Base-by-base conservation (phyloP, 2,329 filamentous ascomycete genomes). In the Aspergillus pseudoterreus region DNA sequence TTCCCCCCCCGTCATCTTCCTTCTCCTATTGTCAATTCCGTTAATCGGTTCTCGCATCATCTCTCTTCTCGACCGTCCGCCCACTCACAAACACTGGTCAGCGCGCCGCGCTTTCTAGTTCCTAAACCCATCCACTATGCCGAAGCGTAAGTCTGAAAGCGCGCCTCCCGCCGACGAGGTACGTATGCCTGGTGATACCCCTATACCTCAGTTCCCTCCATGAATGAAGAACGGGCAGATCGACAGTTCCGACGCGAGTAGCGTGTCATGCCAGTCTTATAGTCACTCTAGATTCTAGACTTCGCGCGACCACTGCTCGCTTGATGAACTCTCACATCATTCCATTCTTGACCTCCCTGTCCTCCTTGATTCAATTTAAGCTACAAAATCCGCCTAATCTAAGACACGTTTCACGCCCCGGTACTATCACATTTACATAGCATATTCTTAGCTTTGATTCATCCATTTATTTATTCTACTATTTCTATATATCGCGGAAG, bases 61-160 rank as follows among this genome's bases (percentile, higher is more conserved):
- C 10, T 24, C 27, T 21, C 27, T 21, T 49, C 27, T 42, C 35
- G 43, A 46, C 10, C 17, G 45, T 49, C n/a, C 46, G 50, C 43
- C 43, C 33, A 27, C 6, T 33, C 43, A 15, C 19, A 12, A 38
- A 17, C 35, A n/a, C 15, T 11, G 35, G 35, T 9, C 43, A 45
- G 21, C 17, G 21, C 17, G 39, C 17, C 22, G 21, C 17, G 12
- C 2, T 43, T 12, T 50, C 50, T 47, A 42, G 43, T 48, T 30
- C 38, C 47, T 54, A 45, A 44, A 41, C 44, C 30, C 38, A 42
- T 36, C 41, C 43, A 42, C 42, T 39, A 52, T 42, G 35, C 35
- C 35, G 39, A 69, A 68, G 56, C 67, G 67, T 56, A 66, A 63
- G 54, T 61, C 63, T 2, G 58, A 59, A 41, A 53, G 50, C 52